phyloP scores from a whole-genome alignment of 805 yeast genomes.

The Candida orba region DNA sequence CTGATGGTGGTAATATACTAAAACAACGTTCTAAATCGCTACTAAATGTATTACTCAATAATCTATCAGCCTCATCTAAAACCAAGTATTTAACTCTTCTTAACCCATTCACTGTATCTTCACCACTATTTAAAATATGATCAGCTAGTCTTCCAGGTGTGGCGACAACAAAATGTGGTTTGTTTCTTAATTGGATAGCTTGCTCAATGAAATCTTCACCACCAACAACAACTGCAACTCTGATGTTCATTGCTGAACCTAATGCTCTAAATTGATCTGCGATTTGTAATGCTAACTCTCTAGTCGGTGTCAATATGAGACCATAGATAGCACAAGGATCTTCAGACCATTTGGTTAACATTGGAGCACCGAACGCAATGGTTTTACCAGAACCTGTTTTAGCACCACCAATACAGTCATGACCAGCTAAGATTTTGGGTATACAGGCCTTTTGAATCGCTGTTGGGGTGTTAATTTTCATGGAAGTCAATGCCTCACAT shows the following conservation, averaged over 20 bases:
- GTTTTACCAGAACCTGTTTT: constrained; percentile 98
- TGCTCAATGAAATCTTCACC: constrained; percentile 93
- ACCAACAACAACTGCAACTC: constrained; percentile 82
- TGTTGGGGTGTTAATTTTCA: constrained; percentile 81
- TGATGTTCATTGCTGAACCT: constrained; percentile 82
- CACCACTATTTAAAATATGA: constrained; percentile 82
- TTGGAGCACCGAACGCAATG: constrained; percentile 96
- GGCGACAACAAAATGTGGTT: constrained; percentile 93
- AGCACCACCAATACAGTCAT: constrained; percentile 97
- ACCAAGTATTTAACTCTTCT: constrained; percentile 76
- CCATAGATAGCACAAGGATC: constrained; percentile 95
- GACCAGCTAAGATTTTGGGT: constrained; percentile 71
- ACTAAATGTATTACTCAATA: constrained; percentile 78
- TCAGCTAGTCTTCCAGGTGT: constrained; percentile 97
- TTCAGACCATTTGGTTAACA: constrained; percentile 88
- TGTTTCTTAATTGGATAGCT: constrained; percentile 68
- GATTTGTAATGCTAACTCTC: constrained; percentile 93
- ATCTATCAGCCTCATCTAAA: constrained; percentile 92
- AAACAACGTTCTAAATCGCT: constrained; percentile 71
- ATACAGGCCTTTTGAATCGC: constrained; percentile 84
- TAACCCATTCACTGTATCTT: constrained; percentile 75
- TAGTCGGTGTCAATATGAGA: constrained; percentile 78
- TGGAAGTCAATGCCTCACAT: constrained; percentile 66
- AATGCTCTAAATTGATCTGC: constrained; percentile 94
- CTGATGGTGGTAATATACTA: constrained; percentile 60